Percentiles rank a stretch among this genome's conserved stretches.
phyloP scores from a whole-genome alignment of 495 filamentous ascomycete genomes.

The Lasiosphaeris hirsuta region DNA sequence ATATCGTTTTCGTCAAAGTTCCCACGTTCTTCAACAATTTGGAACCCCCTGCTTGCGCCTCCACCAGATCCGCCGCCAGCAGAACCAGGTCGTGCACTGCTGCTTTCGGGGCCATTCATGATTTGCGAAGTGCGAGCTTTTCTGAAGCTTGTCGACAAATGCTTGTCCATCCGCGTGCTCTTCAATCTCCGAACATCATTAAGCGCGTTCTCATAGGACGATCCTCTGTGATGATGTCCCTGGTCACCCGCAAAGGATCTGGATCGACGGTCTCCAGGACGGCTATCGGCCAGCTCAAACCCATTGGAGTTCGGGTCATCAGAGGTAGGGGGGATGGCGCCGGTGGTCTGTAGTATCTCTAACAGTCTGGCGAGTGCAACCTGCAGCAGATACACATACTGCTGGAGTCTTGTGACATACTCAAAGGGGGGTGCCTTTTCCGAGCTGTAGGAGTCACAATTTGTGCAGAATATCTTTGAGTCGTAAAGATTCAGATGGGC shows the following conservation, averaged over 20 bases:
- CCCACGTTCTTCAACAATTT: constrained; percentile 86
- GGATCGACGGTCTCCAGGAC: constrained; percentile 56
- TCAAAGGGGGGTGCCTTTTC: constrained; percentile 45
- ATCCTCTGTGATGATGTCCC: constrained; percentile 57
- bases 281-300: constrained; percentile 64
- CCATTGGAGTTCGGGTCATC: constrained; percentile 71
- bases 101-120: constrained; percentile 84
- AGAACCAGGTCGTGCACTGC: constrained; percentile 72
- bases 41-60: constrained; percentile 52
- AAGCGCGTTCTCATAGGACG: constrained; percentile 91
- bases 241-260: constrained; percentile 66
- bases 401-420: constrained; percentile 76
- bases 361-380: constrained; percentile 90
- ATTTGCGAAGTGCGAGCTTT: constrained; percentile 88
- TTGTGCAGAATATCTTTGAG: constrained; percentile 63
- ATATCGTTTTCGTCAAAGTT: constrained; percentile 68
- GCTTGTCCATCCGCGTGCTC: constrained; percentile 90
- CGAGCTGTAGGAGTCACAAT: constrained; percentile 48
- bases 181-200: constrained; percentile 88
- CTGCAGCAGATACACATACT: constrained; percentile 88
- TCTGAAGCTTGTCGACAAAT: constrained; percentile 84
- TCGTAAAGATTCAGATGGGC: constrained; percentile 64
- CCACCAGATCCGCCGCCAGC: constrained; percentile 63
- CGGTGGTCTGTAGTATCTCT: constrained; percentile 76
- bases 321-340: constrained; percentile 70